Base-by-base conservation (phyloP, 106 monocot species). In the Chionographis japonica region DNA sequence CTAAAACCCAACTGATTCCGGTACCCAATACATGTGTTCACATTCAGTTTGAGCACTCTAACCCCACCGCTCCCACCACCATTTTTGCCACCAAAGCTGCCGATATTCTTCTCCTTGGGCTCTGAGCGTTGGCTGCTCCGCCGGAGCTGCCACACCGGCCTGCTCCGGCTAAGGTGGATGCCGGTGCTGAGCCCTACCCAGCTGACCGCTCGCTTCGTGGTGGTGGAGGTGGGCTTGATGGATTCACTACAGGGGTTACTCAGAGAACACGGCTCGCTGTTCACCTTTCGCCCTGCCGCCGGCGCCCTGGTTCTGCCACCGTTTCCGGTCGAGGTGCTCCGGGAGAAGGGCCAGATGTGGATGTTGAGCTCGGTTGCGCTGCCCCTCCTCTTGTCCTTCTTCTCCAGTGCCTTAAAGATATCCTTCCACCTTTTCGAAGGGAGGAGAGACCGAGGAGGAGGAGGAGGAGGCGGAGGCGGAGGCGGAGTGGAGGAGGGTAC, bases 301-400 rank as follows among this genome's bases (percentile, higher is more conserved):
- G 12, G 50, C 60, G 17, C 51, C 3, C 56, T 49, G 15, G 12
- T 38, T 2, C 37, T 52, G 53, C 38, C 60, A 2, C 50, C 58
- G 37, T 40, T 72, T 6, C 81, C 85, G 15, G 85, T 75, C 37
- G 88, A 89, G 39, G 81, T 81, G 81, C 88, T 89, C 53, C 88
- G 53, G 8, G 79, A 72, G 66, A 89, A 89, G 2, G 88, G 85
- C 88, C 88, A 89, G 37, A 89, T 75, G 71, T 76, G 66, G 51
- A 84, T 84, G 67, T 74, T 81, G 46, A 81, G 76, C 62, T 81
- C 82, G 5, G 77, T 80, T 54, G 68, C 60, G 0, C 72, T 49
- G n/a, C 53, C 65, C 10, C n/a, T 69, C 12, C 58, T 65, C n/a
- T 57, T 20, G 60, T 54, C 54, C 14, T 67, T 74, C 40, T 70